Conservation (phyloP, 2,329 filamentous ascomycete genomes). For the Colletotrichum theobromicola region DNA sequence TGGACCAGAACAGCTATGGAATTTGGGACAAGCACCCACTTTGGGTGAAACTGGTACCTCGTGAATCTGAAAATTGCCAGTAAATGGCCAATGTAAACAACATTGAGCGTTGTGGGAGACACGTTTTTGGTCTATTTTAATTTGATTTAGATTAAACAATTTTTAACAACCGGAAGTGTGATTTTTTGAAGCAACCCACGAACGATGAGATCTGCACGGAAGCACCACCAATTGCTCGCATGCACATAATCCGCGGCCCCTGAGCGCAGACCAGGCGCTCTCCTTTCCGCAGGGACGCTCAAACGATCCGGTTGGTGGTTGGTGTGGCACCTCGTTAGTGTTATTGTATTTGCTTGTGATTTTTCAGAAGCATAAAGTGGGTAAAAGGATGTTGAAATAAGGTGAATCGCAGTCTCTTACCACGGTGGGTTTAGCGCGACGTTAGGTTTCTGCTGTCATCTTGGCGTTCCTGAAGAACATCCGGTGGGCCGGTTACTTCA, state of each 20-base stretch:
- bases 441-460: not conserved
- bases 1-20: slow-evolving; percentile 24
- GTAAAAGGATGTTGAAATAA: not conserved
- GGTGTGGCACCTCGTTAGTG: not conserved
- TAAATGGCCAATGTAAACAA: not conserved
- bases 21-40: slow-evolving; percentile 20
- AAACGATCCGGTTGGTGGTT: not conserved
- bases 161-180: not conserved
- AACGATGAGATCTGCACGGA: not conserved
- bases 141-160: not conserved
- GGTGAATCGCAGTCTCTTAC: not conserved
- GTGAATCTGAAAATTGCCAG: not conserved
- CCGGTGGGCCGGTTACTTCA: not conserved
- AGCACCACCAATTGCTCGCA: not conserved
- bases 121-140: not conserved
- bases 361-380: not conserved
- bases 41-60: slow-evolving; percentile 1
- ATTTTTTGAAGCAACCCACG: not conserved
- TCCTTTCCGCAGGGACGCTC: not conserved
- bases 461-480: not conserved
- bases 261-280: not conserved
- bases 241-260: not conserved
- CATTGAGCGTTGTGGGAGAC: not conserved
- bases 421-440: not conserved
- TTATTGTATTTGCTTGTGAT: not conserved